Percentiles rank a stretch among this genome's conserved stretches.
phyloP scores from a whole-genome alignment of 1,284 basidiomycete genomes.

The Puccinia triticina region DNA sequence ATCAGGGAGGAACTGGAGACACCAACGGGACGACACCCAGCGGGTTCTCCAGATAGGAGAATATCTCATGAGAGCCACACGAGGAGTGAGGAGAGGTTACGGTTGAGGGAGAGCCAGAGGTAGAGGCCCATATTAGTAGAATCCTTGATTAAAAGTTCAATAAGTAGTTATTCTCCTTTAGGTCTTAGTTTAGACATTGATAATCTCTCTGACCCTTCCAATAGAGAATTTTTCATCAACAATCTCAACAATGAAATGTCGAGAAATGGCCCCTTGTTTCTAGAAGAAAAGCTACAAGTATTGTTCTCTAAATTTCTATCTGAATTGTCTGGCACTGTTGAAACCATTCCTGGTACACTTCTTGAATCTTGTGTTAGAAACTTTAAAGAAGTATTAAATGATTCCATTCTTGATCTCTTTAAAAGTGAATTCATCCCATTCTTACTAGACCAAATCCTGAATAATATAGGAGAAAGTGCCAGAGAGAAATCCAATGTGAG shows the following conservation, averaged over 20 bases:
- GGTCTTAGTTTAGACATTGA: neutral
- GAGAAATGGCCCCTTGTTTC: neutral
- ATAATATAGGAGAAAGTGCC: neutral
- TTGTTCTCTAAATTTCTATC: neutral
- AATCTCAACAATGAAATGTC: neutral
- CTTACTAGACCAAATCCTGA: neutral
- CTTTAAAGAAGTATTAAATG: neutral
- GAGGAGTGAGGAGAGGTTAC: no score
- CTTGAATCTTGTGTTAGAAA: neutral
- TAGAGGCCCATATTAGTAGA: no score
- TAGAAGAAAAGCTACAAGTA: neutral
- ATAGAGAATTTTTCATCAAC: neutral
- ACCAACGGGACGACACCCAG: no score
- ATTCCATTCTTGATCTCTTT: neutral
- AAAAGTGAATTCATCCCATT: neutral
- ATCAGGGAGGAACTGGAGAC: no score
- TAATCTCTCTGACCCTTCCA: neutral
- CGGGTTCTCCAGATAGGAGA: no score
- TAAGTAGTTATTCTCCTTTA: no score
- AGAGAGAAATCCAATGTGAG: neutral
- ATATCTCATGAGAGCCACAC: no score
- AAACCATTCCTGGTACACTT: neutral
- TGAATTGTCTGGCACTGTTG: neutral
- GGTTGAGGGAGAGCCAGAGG: no score
- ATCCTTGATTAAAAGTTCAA: no score